Conservation (phyloP, 176 grass and related monocot genomes). For the Carex cristatella region DNA sequence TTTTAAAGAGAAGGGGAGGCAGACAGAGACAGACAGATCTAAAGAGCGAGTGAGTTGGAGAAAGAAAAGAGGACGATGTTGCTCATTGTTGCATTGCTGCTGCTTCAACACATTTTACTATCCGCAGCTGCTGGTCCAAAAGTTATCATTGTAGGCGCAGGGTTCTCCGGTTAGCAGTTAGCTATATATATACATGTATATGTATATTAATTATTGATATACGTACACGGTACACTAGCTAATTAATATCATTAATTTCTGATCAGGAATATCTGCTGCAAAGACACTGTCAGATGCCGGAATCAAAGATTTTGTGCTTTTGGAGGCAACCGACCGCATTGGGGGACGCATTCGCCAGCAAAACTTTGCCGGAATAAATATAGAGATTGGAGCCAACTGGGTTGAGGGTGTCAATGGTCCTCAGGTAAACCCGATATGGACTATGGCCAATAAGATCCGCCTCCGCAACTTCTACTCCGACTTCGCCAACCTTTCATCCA, state of each 20-base stretch:
- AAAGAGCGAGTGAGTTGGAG: too few relatives aligned
- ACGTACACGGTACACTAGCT: too few relatives aligned
- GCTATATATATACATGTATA: too few relatives aligned
- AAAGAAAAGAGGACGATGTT: too few relatives aligned
- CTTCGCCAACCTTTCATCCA: constrained; percentile 23
- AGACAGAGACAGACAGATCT: too few relatives aligned
- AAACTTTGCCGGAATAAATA: constrained; percentile 40
- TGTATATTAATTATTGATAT: too few relatives aligned
- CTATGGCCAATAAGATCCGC: constrained; percentile 46
- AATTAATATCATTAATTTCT: background rate
- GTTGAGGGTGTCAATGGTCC: constrained; percentile 51
- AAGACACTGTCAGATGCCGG: constrained; percentile 58
- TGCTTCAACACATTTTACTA: too few relatives aligned
- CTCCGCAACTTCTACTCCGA: constrained; percentile 56
- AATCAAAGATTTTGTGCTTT: constrained; percentile 47
- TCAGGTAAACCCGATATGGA: constrained; percentile 60
- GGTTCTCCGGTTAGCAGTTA: too few relatives aligned
- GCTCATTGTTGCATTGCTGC: too few relatives aligned
- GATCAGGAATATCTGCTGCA: constrained; percentile 58
- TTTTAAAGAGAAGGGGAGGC: too few relatives aligned
- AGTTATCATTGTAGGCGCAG: too few relatives aligned
- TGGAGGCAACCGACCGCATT: constrained; percentile 50
- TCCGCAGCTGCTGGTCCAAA: too few relatives aligned
- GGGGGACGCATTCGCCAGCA: constrained; percentile 57
- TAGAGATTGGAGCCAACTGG: constrained; percentile 72